A percentile compares a stretch with the other conserved stretches of the same genome.
Evolutionary conservation across 192 early-diverging fungal genomes (phyloP).

Genomic region (Entomortierella chlamydospora): DNA sequence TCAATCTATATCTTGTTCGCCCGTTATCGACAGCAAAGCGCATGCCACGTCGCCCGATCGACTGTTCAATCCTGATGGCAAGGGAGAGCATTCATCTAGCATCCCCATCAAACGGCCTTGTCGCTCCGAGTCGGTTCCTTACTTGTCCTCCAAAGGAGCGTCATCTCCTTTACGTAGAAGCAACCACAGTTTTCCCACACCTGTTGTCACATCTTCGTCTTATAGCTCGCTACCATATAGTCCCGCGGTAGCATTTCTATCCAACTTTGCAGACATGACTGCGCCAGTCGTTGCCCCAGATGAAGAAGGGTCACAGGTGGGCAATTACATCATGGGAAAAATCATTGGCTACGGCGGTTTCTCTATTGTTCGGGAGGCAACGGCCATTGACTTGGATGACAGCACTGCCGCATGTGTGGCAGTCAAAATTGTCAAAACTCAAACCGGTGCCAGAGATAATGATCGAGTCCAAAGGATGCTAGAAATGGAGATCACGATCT

Average conservation of each 20-base stretch:
- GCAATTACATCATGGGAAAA: constrained; percentile 74
- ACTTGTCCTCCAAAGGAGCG: background rate
- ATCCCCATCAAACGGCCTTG: constrained; percentile 7
- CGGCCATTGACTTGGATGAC: constrained; percentile 24
- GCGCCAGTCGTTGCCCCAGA: constrained; percentile 42
- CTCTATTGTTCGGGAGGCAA: constrained; percentile 78
- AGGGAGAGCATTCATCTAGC: background rate
- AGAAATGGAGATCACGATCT: constrained; percentile 76
- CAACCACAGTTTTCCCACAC: background rate
- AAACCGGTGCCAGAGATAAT: constrained; percentile 43
- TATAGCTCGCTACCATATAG: constrained; percentile 48
- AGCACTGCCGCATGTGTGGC: constrained; percentile 54
- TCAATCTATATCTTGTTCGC: background rate
- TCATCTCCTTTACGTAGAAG: background rate
- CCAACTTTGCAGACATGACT: constrained; percentile 36
- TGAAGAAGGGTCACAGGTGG: constrained; percentile 79
- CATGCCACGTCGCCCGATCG: no score
- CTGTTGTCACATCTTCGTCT: constrained; percentile 34
- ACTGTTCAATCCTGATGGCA: no score
- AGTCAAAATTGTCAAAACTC: constrained; percentile 76
- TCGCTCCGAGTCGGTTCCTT: constrained; percentile 9
- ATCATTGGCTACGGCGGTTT: constrained; percentile 83
- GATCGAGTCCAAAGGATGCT: constrained; percentile 61
- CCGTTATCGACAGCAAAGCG: no score
- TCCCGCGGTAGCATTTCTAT: constrained; percentile 51